Percentiles rank a stretch among this genome's conserved stretches.
These are phyloP conservation scores for Trypanosoma grayi DNA, from an alignment of 208 protist species.

Conservation along the genomic window DNA sequence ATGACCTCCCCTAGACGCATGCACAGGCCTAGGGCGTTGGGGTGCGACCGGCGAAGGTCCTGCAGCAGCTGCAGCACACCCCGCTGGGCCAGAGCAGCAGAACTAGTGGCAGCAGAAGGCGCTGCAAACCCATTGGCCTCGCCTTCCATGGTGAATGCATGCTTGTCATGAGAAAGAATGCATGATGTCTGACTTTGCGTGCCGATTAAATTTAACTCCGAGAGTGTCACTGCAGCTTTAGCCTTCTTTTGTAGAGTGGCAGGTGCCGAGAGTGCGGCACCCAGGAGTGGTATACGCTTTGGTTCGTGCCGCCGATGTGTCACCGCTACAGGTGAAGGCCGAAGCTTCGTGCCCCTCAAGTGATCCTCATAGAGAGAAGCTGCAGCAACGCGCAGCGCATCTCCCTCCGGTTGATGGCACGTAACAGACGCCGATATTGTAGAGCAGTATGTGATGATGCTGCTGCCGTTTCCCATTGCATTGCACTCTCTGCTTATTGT, in stretches of 20 bases:
- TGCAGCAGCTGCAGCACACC: conserved; percentile 22
- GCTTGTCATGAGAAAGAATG: conserved; percentile 1
- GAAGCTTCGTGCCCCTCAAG: conserved; percentile 7
- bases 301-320: background rate
- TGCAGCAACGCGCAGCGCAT: conserved; percentile 1
- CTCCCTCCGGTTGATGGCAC: background rate
- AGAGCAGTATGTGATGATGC: conserved; percentile 33
- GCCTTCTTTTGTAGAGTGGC: background rate
- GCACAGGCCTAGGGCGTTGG: conserved; percentile 31
- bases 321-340: background rate
- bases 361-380: conserved; percentile 26
- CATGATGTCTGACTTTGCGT: background rate
- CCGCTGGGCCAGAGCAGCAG: background rate
- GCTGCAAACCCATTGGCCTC: background rate
- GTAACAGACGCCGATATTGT: conserved; percentile 38
- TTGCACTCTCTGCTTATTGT: conserved; percentile 4
- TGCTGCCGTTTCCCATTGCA: conserved; percentile 4
- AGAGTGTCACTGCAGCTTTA: background rate
- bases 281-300: conserved; percentile 11
- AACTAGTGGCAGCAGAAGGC: background rate
- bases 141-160: too few species aligned
- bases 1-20: conserved; percentile 21
- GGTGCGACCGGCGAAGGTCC: conserved; percentile 16
- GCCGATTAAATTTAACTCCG: background rate
- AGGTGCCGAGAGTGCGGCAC: conserved; percentile 1